Evolutionary conservation across 2,329 filamentous ascomycete species (phyloP), one percentile per base, ranked within the genome.

Genomic region (Thielaviopsis cerberus): DNA sequence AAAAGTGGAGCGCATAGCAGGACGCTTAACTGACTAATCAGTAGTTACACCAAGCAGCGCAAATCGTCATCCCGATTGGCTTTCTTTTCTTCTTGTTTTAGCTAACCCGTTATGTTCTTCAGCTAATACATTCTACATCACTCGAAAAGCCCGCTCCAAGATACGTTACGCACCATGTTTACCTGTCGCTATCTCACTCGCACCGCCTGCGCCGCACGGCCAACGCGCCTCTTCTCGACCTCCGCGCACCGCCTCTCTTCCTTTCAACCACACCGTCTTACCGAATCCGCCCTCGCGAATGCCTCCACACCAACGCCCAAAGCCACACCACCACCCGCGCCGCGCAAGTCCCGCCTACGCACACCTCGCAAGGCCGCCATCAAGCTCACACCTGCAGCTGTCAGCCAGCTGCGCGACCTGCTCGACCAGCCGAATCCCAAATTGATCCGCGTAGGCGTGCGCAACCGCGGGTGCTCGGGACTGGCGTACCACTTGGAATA

Each of bases 401-500:
- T 95, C 2, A 75, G 82, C 53, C 89, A 94, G 65, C 76, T 98
- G 34, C 81, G 81, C 59, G 76, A 78, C 20, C 72, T 98, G 41
- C 78, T 96, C 6, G 81, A 90, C 61, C 84, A 89, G 65, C 92
- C 92, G 0, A 82, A 92, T 25, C 89, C 90, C 1, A 94, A 95
- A 72, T 77, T 95, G 63, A 95, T 98, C 69, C 84, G 92, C 65
- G 87, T 98, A 5, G 90, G 92, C 13, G 92, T 97, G 62, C 88
- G 85, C 70, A 96, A 95, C 70, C 80, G 88, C 63, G 92, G 92
- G 10, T 98, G 92, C 71, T 96, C 89, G 56, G 92, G 92, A 17
- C 74, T 97, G 63, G 85, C 90, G 30, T 98, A 98, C 69, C 82
- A 96, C 67, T 75, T 98, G 26, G 90, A 97, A 71, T 98, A 91